Evolutionary conservation across 2,329 filamentous ascomycete species (phyloP), one percentile per base, ranked within the genome.

Genomic region (Coleophoma crateriformis): DNA sequence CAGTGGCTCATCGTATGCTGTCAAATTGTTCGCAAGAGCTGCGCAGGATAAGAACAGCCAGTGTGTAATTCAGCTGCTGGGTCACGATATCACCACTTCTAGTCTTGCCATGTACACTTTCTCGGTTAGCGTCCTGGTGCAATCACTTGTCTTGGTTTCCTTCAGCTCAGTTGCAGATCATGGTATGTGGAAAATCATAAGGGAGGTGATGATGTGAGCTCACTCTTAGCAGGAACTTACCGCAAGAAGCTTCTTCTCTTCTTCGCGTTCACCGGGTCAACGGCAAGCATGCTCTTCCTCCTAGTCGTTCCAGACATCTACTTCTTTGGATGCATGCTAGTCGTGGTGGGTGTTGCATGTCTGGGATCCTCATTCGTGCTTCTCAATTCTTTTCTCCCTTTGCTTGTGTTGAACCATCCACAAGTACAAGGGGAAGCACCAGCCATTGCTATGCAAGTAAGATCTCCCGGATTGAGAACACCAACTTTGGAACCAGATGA

Each of bases 71-170:
- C 80, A 84, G 53, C 75, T 96, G 2, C 73, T 95, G 33, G 92
- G 91, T 11, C 67, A 85, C 48, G 86, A 95, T 61, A 84, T 97
- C 71, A 97, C 96, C 68, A 96, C 92, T 1, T 90, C 92, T 34
- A 95, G 88, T 68, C 96, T 96, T 67, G 91, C 90, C 64, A 95
- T 97, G 89, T 97, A 97, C 70, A 96, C 90, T 1, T 97, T 97
- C 69, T 95, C 90, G 50, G 73, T 94, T 62, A 95, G 89, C 62
- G 92, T 97, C 1, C 70, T 96, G 22, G 68, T 96, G 8, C 92
- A 97, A 65, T 88, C 90, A 1, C 70, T 97, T 22, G 72, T 96
- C 33, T 91, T 99, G 39, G 89, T 99, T 54, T 95, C 90, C 64
- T 96, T 97, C 76, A 96, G 90, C 64, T 92, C 88, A 44, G 90